These are phyloP conservation scores for Aspergillus pseudotamarii DNA, from an alignment of 2,329 filamentous ascomycete genomes.

Conservation along the genomic window DNA sequence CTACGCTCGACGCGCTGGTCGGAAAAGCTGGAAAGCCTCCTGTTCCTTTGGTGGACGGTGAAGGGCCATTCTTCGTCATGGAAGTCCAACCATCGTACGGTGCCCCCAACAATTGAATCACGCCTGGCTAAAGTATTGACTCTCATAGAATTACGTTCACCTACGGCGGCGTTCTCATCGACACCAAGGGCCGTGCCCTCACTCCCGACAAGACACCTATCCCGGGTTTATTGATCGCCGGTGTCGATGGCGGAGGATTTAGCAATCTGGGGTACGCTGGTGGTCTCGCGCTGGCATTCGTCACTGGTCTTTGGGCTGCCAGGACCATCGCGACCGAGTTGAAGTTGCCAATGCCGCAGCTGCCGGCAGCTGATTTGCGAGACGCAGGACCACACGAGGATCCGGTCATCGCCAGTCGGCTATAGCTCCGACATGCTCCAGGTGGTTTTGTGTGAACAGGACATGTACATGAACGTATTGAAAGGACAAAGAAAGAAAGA, in stretches of 20 bases:
- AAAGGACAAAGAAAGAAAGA: not conserved
- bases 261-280: conserved; percentile 32
- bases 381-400: conserved; percentile 2
- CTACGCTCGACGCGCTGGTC: conserved; percentile 20
- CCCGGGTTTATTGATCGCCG: conserved; percentile 27
- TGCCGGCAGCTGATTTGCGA: conserved; percentile 22
- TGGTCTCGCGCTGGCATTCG: conserved; percentile 30
- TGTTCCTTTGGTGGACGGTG: conserved; percentile 24
- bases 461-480: not conserved
- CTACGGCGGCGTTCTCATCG: conserved; percentile 30
- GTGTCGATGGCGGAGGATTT: conserved; percentile 30
- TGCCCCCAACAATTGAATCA: not conserved
- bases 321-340: conserved; percentile 21
- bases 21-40: conserved; percentile 19
- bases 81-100: conserved; percentile 33
- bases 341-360: conserved; percentile 17
- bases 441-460: not conserved
- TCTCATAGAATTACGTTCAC: conserved; percentile 31
- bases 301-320: conserved; percentile 32
- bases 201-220: conserved; percentile 23
- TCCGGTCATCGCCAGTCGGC: not conserved
- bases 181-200: conserved; percentile 26
- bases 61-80: conserved; percentile 31
- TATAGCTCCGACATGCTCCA: not conserved
- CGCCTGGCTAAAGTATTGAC: not conserved